phyloP scores from a whole-genome alignment of 805 yeast species.

The Debaryomyces prosopidis region DNA sequence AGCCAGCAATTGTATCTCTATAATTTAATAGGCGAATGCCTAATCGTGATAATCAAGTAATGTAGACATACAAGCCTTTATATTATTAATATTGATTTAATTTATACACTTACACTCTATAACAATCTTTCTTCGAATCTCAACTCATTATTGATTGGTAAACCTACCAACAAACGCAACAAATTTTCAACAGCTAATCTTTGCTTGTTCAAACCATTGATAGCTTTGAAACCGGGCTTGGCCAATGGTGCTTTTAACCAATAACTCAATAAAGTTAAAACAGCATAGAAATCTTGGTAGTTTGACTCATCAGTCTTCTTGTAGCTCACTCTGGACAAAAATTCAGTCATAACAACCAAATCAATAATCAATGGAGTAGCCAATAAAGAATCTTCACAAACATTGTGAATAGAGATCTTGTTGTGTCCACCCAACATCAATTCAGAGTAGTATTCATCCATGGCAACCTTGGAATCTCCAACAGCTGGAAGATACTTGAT shows the following conservation, averaged over 20 bases:
- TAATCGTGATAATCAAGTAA: background rate
- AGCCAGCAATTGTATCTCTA: no score
- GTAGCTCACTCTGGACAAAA: constrained; percentile 82
- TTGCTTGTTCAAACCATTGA: constrained; percentile 94
- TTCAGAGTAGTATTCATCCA: constrained; percentile 97
- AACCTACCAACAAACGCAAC: constrained; percentile 84
- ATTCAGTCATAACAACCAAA: constrained; percentile 86
- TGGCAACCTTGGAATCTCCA: constrained; percentile 95
- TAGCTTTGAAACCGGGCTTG: constrained; percentile 85
- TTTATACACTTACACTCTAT: background rate
- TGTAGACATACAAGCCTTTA: background rate
- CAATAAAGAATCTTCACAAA: constrained; percentile 91
- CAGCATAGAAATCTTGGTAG: constrained; percentile 75
- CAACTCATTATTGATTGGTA: constrained; percentile 86
- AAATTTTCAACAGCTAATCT: constrained; percentile 90
- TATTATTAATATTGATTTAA: no score
- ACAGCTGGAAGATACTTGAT: constrained; percentile 93
- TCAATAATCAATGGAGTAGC: constrained; percentile 96
- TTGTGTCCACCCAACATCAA: constrained; percentile 98
- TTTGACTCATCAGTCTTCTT: constrained; percentile 51
- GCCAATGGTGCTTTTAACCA: constrained; percentile 97
- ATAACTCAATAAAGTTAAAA: constrained; percentile 82
- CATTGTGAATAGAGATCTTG: constrained; percentile 90
- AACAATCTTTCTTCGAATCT: constrained; percentile 88
- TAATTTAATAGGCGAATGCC: no score